Evolutionary conservation across 208 protist species (phyloP).

Genomic region (Trypanosomatidae sp.): DNA sequence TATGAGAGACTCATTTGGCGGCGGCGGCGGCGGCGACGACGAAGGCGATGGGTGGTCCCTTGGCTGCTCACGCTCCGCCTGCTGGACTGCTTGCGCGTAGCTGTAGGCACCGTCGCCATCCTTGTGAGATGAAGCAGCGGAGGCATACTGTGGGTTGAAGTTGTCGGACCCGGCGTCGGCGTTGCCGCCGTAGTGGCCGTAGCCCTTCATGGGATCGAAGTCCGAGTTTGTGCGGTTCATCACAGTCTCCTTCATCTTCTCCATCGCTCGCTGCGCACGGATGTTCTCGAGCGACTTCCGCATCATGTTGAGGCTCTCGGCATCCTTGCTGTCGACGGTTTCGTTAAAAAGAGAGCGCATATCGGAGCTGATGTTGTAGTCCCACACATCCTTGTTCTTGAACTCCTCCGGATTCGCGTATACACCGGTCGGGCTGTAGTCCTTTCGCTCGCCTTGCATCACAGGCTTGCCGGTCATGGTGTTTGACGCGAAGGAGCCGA

Average conservation of each 20-base stretch:
- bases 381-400: slow-evolving; percentile 84
- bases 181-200: slow-evolving; percentile 49
- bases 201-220: slow-evolving; percentile 29
- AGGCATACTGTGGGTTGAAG: slow-evolving; percentile 49
- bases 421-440: slow-evolving; percentile 81
- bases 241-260: slow-evolving; percentile 85
- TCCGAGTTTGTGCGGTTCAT: slow-evolving; percentile 43
- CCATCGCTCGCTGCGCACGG: slow-evolving; percentile 68
- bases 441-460: slow-evolving; percentile 78
- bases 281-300: slow-evolving; percentile 89
- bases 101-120: slow-evolving; percentile 8
- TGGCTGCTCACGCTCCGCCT: slow-evolving; percentile 10
- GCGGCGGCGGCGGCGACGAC: slow-evolving; percentile 6
- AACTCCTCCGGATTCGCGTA: slow-evolving; percentile 81
- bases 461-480: slow-evolving; percentile 50
- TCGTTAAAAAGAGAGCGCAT: slow-evolving; percentile 80
- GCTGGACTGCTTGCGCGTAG: slow-evolving; percentile 20
- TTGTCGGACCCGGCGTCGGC: slow-evolving; percentile 38
- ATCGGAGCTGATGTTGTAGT: slow-evolving; percentile 70
- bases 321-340: slow-evolving; percentile 71
- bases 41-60: background rate
- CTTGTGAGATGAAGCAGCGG: slow-evolving; percentile 1
- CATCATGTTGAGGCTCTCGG: slow-evolving; percentile 79
- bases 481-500: slow-evolving; percentile 47
- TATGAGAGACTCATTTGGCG: slow-evolving; percentile 29